Evolutionary conservation across 768 basidiomycete species (phyloP), one percentile per base, ranked within the genome.

Genomic region (Tephrocybe sp.): DNA sequence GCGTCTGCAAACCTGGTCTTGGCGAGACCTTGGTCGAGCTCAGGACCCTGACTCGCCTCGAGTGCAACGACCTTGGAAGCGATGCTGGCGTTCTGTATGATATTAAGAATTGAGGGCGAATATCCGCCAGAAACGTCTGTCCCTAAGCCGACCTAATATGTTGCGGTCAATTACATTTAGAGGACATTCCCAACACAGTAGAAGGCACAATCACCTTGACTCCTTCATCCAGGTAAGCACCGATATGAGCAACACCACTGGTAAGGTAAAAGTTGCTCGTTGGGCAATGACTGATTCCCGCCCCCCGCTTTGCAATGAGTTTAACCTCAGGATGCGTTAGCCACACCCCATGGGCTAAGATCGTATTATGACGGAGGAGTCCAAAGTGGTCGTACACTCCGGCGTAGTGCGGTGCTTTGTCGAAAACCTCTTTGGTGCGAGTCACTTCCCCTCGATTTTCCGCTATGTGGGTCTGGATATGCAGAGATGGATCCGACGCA

Each of bases 121-220:
- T 83, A 91, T 4, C 96, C 95, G 10, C 96, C 96, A 1, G 92
- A 88, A 47, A 90, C 85, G 63, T 96, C 93, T 45, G 95, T 95
- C 3, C 96, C 96, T 14, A 98, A 72, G 14, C 93, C 92, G 54
- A 98, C 90, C 92, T 94, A 54, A 39, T 32, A 10, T 20, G 26
- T 26, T 26, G 26, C 26, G 26, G 26, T 26, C 26, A 9, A 16
- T 16, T 32, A 39, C 12, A 16, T 12, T 45, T 11, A 35, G 7
- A 16, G 8, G 14, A 19, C 39, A 10, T 5, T 17, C 33, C 20
- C 39, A 7, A 46, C 48, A 3, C 23, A 16, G 10, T 4, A 17
- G 16, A 17, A 30, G 45, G 0, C 16, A 17, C 60, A 26, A 70
- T 26, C 49, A 89, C 94, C 78, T 97, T 97, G 65, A 98, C 79